Evolutionary conservation across 257 asterid genomes (phyloP), one percentile per base, ranked within the genome.

Genomic region (Gentiana dahurica): DNA sequence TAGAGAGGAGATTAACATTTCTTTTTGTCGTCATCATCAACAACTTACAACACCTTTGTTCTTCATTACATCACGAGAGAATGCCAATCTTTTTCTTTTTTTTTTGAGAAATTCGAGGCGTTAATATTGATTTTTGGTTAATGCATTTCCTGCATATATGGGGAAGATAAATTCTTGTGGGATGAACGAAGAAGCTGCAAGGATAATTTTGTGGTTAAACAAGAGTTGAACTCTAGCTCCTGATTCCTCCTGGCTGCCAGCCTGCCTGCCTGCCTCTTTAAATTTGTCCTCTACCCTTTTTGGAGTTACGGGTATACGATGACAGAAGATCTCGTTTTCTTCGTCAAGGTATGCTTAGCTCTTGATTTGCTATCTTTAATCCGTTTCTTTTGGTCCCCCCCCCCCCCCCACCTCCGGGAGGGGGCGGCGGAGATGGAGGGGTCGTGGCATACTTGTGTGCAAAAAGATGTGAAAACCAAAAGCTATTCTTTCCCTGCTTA

Each of bases 261-360:
- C 24, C 24, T 24, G 24, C 63, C 54, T 15, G 24, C 24, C 24
- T 24, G 24, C 24, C 24, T 1, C 24, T 24, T 24, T 24, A 24
- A 24, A 24, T 67, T 61, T 61, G 36, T 43, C 5, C 37, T 33
- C 4, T 69, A 38, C 51, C 58, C 61, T 39, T 54, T 73, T 78
- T 57, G 71, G 62, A 66, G 61, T n/a, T 60, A 47, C 10, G 53
- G 63, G 48, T 58, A 41, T 5, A 41, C 24, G 46, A 89, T 89
- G 97, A 84, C 87, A 48, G 95, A 80, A 66, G 73, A 81, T 76
- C 74, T 74, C 74, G 78, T 79, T 67, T 67, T 72, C 67, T 75
- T 77, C 74, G 52, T 71, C 50, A 84, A 89, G 97, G 97, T 78
- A 46, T 34, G 68, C 53, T 51, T 46, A 38, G 24, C 62, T 41